Base-by-base conservation (phyloP, 352 stramenopile species). In the Phytophthora idaei region DNA sequence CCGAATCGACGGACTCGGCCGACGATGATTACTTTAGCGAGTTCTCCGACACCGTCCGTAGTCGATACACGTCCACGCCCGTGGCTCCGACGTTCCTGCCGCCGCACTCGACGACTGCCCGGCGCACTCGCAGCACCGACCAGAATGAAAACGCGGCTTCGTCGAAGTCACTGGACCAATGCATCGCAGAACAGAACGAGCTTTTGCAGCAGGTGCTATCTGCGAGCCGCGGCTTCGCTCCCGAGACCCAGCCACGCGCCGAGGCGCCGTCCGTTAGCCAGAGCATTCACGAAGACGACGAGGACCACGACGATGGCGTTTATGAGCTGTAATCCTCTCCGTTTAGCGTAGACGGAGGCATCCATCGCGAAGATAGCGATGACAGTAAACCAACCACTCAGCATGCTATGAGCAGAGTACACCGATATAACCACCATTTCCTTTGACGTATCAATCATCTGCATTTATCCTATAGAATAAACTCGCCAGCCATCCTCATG, bases 181-280 rank as follows among this genome's bases (percentile, higher is more conserved):
- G 75, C 28, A 66, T 83, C 15, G 72, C 71, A 0, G 75, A 83
- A 56, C 75, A 83, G 59, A 76, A 73, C 41, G 72, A 83, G 21
- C 55, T 83, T 1, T 32, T 83, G 59, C 60, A 73, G 46, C 71
- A 77, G 48, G 67, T 81, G 44, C 52, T 81, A 10, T 71, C 69
- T 17, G 73, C 73, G 14, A 80, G 69, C 39, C 53, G 62, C 14
- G 70, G 49, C 12, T 75, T 76, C 55, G 45, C 58, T 25, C 31
- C 69, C 5, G 39, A 73, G n/a, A 4, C 15, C 5, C 61, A 54
- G 44, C 11, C 50, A 5, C 39, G 34, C 21, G n/a, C 15, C 51
- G 67, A 62, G 37, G 15, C 57, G 32, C 57, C 69, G 17, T 73
- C 64, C 5, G 41, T 69, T 2, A 67, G 47, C 57, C 51, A 69